phyloP scores from a whole-genome alignment of 768 basidiomycete genomes.

The Russula ochroleuca region DNA sequence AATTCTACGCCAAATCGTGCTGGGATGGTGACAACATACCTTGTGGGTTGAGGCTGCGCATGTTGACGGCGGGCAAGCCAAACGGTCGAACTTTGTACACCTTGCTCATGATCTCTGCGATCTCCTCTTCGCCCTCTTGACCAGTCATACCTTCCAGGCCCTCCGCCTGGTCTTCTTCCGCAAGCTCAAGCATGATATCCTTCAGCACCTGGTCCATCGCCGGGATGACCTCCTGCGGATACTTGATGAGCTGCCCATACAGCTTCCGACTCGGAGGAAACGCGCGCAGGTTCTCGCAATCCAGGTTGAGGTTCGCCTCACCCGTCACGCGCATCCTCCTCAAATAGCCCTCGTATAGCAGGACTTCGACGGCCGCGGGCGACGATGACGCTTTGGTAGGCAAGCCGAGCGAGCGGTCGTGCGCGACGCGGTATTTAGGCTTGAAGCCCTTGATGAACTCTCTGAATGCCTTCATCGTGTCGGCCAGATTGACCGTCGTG shows the following conservation, averaged over 20 bases:
- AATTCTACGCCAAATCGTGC: background rate
- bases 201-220: constrained; percentile 96
- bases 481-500: constrained; percentile 86
- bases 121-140: constrained; percentile 72
- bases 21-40: constrained; percentile 45
- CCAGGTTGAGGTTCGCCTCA: constrained; percentile 91
- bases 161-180: constrained; percentile 71
- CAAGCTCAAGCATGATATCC: constrained; percentile 85
- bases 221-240: constrained; percentile 95
- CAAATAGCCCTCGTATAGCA: constrained; percentile 77
- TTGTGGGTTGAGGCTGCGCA: constrained; percentile 91
- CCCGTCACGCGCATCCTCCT: constrained; percentile 85
- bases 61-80: constrained; percentile 78
- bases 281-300: constrained; percentile 77
- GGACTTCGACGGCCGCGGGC: constrained; percentile 62
- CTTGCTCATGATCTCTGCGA: constrained; percentile 79
- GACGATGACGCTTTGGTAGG: constrained; percentile 47
- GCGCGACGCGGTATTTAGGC: constrained; percentile 72
- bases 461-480: constrained; percentile 87
- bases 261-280: constrained; percentile 84
- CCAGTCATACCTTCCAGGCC: constrained; percentile 74
- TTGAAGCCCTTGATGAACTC: constrained; percentile 92
- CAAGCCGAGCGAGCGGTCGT: constrained; percentile 62
- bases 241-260: constrained; percentile 78
- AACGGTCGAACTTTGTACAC: constrained; percentile 95